Percentiles rank a stretch among this genome's conserved stretches.
Evolutionary conservation across 208 protist genomes (phyloP).

Genomic region (Naegleria lovaniensis): DNA sequence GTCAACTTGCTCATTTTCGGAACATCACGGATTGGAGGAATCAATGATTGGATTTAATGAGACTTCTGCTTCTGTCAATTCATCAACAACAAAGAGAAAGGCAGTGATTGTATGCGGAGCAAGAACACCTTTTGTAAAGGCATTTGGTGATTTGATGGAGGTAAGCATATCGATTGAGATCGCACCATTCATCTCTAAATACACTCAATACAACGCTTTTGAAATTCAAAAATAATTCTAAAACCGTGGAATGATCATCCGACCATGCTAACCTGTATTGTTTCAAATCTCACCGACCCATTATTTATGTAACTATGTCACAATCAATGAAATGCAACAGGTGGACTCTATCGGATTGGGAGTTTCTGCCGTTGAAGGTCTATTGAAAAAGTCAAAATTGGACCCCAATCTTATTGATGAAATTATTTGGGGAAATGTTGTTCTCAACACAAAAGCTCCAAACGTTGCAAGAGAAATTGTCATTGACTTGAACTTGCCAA

Average conservation of each 20-base stretch:
- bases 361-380: constrained; percentile 55
- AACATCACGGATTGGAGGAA: background rate
- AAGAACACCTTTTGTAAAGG: constrained; percentile 65
- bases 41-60: background rate
- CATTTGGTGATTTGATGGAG: constrained; percentile 53
- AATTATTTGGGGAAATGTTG: constrained; percentile 78
- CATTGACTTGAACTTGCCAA: constrained; percentile 68
- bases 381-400: constrained; percentile 61
- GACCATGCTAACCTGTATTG: too few relatives aligned
- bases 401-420: constrained; percentile 65
- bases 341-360: constrained; percentile 59
- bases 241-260: too few relatives aligned
- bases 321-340: constrained; percentile 41
- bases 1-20: background rate
- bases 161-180: background rate
- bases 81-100: background rate
- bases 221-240: too few relatives aligned
- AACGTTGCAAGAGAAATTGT: constrained; percentile 73
- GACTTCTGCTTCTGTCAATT: background rate
- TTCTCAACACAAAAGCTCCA: constrained; percentile 58
- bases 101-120: constrained; percentile 61
- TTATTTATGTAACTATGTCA: too few relatives aligned
- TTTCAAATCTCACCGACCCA: too few relatives aligned
- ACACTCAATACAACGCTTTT: too few relatives aligned
- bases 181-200: too few relatives aligned